Conservation (phyloP, 176 grass and related monocot species). For the Aegilops bicornis region DNA sequence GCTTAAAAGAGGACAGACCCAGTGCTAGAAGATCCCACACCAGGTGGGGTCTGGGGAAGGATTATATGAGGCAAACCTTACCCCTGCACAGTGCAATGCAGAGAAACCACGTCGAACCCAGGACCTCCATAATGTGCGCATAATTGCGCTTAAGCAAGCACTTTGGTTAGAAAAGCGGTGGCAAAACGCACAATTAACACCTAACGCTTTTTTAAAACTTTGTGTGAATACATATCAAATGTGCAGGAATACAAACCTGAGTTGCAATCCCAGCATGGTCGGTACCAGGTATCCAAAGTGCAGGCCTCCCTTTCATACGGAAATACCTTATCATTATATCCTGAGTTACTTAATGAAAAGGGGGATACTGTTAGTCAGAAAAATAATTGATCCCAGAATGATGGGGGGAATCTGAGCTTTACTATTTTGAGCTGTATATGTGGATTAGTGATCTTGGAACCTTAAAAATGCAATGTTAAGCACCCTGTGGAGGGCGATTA, state of each 20-base stretch:
- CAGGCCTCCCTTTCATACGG: constrained; percentile 94
- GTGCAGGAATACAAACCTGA: constrained; percentile 59
- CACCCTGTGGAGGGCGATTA: background rate
- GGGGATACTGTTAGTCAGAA: constrained; percentile 22
- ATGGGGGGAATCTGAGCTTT: background rate
- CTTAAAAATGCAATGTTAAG: background rate
- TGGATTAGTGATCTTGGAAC: background rate
- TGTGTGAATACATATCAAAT: constrained; percentile 17
- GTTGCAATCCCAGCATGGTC: constrained; percentile 99
- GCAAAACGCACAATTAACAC: too few species aligned
- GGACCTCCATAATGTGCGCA: too few species aligned
- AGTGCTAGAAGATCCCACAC: too few species aligned
- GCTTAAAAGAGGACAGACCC: too few species aligned
- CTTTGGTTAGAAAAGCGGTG: too few species aligned
- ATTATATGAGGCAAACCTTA: too few species aligned
- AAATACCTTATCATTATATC: constrained; percentile 99
- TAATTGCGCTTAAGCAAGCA: too few species aligned
- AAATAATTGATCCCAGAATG: constrained; percentile 8
- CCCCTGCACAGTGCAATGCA: too few species aligned
- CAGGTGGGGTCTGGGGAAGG: too few species aligned
- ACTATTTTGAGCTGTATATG: constrained; percentile 16
- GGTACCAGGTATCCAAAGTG: constrained; percentile 96
- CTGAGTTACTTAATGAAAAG: constrained; percentile 58
- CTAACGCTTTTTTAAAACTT: too few species aligned
- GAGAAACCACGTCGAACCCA: too few species aligned